These are phyloP conservation scores for Flaveria brownii DNA, from an alignment of 129 eudicot species.

Conservation along the genomic window DNA sequence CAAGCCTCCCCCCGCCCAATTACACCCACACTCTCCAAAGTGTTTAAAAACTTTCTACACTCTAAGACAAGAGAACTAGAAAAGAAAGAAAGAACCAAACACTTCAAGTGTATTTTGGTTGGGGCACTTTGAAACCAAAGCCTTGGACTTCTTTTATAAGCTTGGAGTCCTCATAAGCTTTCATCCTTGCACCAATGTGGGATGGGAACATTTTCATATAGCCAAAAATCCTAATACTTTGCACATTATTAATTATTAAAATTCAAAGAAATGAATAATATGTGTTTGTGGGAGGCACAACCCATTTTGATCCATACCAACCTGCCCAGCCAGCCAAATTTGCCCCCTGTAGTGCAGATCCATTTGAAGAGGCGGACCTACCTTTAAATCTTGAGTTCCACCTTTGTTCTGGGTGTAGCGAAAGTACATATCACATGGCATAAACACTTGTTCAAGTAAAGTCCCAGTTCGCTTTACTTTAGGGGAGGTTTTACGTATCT, in stretches of 20 bases:
- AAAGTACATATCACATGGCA: slow-evolving; percentile 93
- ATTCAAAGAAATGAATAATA: neutral
- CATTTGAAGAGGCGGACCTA: slow-evolving; percentile 19
- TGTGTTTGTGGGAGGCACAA: neutral
- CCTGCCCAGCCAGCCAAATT: neutral
- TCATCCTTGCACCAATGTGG: no score
- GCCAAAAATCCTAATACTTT: no score
- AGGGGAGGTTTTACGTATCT: slow-evolving; percentile 83
- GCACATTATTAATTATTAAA: neutral
- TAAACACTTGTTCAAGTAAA: slow-evolving; percentile 90
- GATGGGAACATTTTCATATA: no score
- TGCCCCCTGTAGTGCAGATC: neutral
- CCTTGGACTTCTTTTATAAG: no score
- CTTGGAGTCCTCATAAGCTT: no score
- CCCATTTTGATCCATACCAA: neutral
- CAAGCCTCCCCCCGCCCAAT: no score
- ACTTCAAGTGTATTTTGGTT: no score
- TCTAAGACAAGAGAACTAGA: no score
- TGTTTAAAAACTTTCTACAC: no score
- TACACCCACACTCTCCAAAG: no score
- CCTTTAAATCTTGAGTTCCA: slow-evolving; percentile 84
- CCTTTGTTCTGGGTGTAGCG: slow-evolving; percentile 87
- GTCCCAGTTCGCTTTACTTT: slow-evolving; percentile 94
- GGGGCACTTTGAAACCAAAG: no score
- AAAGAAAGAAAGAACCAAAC: no score